A percentile compares a stretch with the other conserved stretches of the same genome.
Conservation (phyloP, 495 filamentous ascomycete species). For the Amphirosellinia nigrospora region DNA sequence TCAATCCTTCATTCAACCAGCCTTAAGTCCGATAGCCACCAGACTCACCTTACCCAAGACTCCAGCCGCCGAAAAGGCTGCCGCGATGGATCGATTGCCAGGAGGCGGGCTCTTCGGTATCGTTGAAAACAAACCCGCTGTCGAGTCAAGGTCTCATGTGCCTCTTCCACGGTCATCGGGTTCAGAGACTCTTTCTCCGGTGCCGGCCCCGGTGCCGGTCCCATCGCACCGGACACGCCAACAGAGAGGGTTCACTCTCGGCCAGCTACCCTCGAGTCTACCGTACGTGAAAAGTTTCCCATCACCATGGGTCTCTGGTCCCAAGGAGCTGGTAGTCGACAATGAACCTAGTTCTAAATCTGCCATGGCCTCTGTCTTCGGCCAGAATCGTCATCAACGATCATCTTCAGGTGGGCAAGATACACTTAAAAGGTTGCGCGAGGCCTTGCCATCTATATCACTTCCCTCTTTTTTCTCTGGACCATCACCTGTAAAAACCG, state of each 20-base stretch:
- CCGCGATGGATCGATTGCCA: conserved; percentile 63
- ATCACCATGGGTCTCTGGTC: conserved; percentile 59
- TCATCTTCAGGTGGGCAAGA: conserved; percentile 52
- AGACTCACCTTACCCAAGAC: conserved; percentile 73
- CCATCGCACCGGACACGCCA: conserved; percentile 27
- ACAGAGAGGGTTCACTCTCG: conserved; percentile 39
- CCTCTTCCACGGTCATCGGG: conserved; percentile 4
- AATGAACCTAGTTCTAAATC: conserved; percentile 39
- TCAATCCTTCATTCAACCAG: conserved; percentile 73
- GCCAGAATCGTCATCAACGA: conserved; percentile 41
- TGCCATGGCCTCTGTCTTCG: conserved; percentile 47
- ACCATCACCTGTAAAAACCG: conserved; percentile 35
- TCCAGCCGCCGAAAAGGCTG: conserved; percentile 75
- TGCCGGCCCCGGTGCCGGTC: too few relatives aligned
- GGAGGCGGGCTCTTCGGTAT: conserved; percentile 59
- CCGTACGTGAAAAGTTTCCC: conserved; percentile 41
- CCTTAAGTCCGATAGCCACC: conserved; percentile 74
- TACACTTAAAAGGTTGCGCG: conserved; percentile 53
- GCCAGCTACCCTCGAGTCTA: conserved; percentile 37
- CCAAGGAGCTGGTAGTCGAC: conserved; percentile 50
- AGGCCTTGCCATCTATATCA: conserved; percentile 60
- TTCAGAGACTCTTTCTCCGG: background rate
- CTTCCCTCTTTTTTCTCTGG: conserved; percentile 57
- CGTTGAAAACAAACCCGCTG: conserved; percentile 25
- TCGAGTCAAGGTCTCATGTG: conserved; percentile 14